Base-by-base conservation (phyloP, 2,329 filamentous ascomycete species). In the Fusarium sp. region DNA sequence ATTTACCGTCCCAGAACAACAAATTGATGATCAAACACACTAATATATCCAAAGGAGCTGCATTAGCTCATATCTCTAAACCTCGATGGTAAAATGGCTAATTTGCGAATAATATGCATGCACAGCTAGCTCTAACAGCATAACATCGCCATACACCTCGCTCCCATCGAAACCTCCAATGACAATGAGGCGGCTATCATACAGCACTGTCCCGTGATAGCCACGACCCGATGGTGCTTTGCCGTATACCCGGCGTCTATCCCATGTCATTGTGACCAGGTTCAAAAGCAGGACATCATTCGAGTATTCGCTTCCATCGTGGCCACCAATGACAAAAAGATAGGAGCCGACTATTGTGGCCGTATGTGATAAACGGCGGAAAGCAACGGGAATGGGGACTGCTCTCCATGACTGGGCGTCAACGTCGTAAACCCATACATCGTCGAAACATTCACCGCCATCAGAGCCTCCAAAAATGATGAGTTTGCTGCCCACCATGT, bases 81-180 rank as follows among this genome's bases (percentile, higher is more conserved):
- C 89, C 77, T 92, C 90, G 76, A 93, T 92, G 44, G 86, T 90
- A 75, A 93, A 93, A 81, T 93, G 90, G 79, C 90, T 92, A 78
- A 93, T 93, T 81, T 93, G 91, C 70, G 90, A 92, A 78, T 92
- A 93, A 79, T 93, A 93, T 42, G 91, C 89, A 80, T 92, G 91
- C 17, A 93, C 90, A 5, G 90, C 91, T 76, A 93, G 82, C 82
- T 93, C 91, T 62, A 93, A 82, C 11, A 92, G 85, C 85, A 88
- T 90, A 24, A 92, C 91, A 70, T 93, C 91, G 41, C 88, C 87
- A 84, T 92, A 93, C 30, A 93, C 91, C 79, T 91, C 89, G 66
- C 83, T 86, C 59, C 91, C 91, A 80, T 93, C 91, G 74, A 92
- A 93, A 2, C 91, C 91, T 24, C 91, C 91, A 64, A 93, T 88